Percentiles rank a stretch among this genome's conserved stretches.
phyloP scores from a whole-genome alignment of 768 basidiomycete genomes.

The Mrakia hoshinonis region DNA sequence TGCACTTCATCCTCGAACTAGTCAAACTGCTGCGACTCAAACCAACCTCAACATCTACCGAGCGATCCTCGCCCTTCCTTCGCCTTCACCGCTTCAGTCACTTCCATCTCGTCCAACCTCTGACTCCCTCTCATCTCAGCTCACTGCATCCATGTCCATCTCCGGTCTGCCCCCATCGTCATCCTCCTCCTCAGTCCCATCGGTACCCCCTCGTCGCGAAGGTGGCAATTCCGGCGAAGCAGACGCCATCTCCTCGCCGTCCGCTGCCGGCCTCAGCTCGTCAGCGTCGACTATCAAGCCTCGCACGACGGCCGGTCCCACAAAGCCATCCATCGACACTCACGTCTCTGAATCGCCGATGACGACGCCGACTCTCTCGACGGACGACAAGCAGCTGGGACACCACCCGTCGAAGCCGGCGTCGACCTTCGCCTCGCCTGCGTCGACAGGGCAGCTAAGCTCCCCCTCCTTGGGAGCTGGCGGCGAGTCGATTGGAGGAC shows the following conservation, averaged over 20 bases:
- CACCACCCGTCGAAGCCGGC: neutral
- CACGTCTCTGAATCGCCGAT: conserved; percentile 11
- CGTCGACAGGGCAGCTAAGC: neutral
- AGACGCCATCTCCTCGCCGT: neutral
- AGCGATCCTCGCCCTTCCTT: conserved; percentile 77
- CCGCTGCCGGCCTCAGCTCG: neutral
- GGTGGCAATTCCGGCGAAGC: neutral
- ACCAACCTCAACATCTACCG: conserved; percentile 76
- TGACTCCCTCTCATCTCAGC: conserved; percentile 12
- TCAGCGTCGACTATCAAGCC: conserved; percentile 19
- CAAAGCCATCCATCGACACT: conserved; percentile 1
- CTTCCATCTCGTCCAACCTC: conserved; percentile 31
- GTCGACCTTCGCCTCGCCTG: neutral
- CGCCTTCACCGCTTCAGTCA: conserved; percentile 49
- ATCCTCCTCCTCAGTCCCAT: conserved; percentile 6
- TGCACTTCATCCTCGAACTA: conserved; percentile 47
- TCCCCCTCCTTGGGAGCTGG: neutral
- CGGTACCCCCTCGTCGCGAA: neutral
- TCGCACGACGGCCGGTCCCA: neutral
- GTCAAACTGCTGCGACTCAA: conserved; percentile 72
- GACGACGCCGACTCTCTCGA: neutral
- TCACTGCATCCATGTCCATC: conserved; percentile 27
- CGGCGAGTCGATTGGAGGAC: neutral
- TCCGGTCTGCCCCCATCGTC: conserved; percentile 33
- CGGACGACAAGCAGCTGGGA: conserved; percentile 9